Evolutionary conservation across 352 stramenopile genomes (phyloP), one percentile per base, ranked within the genome.

Genomic region (Globisporangium recalcitrans): DNA sequence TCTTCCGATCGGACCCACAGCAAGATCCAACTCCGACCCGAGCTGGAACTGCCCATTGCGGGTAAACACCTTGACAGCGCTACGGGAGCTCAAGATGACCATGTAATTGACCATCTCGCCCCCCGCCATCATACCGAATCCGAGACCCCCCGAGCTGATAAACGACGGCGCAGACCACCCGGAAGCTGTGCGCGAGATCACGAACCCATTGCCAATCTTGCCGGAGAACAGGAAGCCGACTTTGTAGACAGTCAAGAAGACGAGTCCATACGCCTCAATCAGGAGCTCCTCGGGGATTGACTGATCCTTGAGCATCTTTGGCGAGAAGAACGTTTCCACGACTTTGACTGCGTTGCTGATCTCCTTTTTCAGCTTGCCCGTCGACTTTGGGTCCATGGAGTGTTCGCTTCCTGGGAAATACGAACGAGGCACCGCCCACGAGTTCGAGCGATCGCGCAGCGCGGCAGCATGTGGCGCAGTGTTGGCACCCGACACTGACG

Each of bases 211-310:
- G 56, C 83, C 83, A 53, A 87, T 72, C 60, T 92, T 92, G 53
- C 80, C 83, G 27, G 83, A 89, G 60, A 92, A 85, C 21, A 92
- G 60, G 52, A 92, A 90, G 42, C 83, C 83, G 38, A 86, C 67
- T 53, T 92, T 92, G 73, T 92, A 92, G 46, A 92, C 83, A 22
- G 83, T 92, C 36, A 92, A 64, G 65, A 92, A 92, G 54, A 90
- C 77, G 6, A 92, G 64, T 29, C 83, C 83, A 58, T 90, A 80
- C 1, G 83, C 83, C 72, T 92, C 83, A 3, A 85, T 66, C 44
- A 92, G 64, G 47, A 92, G 71, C 51, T 92, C 80, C 52, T 76
- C 71, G 24, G 83, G 83, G 60, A 92, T 92, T n/a, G 83, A 90
- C 69, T 90, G 83, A 63, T 92, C 83, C 62, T 90, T 87, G 16